Percentiles rank a stretch among this genome's conserved stretches.
These are phyloP conservation scores for Starmerella kuoi DNA, from an alignment of 805 yeast genomes.

Conservation along the genomic window DNA sequence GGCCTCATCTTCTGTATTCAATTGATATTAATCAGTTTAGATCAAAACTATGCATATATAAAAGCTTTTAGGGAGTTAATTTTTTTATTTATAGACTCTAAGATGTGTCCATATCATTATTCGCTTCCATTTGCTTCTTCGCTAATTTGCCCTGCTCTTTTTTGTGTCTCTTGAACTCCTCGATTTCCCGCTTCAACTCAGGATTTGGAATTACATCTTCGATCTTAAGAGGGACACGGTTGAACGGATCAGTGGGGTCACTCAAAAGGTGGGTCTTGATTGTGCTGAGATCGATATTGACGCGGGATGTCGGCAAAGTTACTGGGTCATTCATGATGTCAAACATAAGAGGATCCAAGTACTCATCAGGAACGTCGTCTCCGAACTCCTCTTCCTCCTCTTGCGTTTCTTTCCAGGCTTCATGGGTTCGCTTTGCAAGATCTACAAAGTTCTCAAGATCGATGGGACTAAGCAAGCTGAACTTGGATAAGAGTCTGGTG, in stretches of 20 bases:
- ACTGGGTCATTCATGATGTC: slow-evolving; percentile 95
- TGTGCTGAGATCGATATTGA: slow-evolving; percentile 79
- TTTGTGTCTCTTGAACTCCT: slow-evolving; percentile 42
- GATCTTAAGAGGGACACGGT: slow-evolving; percentile 75
- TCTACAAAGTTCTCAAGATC: slow-evolving; percentile 50
- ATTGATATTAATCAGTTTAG: background rate
- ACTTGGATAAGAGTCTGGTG: slow-evolving; percentile 45
- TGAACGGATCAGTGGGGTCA: slow-evolving; percentile 95
- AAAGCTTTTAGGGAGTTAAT: no score
- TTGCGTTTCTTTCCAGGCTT: slow-evolving; percentile 33
- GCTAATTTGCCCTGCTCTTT: slow-evolving; percentile 15
- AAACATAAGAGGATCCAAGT: slow-evolving; percentile 91
- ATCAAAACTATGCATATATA: background rate
- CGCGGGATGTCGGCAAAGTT: slow-evolving; percentile 73
- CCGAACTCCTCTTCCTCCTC: slow-evolving; percentile 77
- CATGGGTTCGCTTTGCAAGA: slow-evolving; percentile 40
- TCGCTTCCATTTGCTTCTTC: background rate
- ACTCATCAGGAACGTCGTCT: slow-evolving; percentile 94
- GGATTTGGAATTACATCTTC: slow-evolving; percentile 78
- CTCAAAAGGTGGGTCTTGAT: slow-evolving; percentile 86
- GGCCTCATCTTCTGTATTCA: background rate
- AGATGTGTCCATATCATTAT: no score
- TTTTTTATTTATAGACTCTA: no score
- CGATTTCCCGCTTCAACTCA: slow-evolving; percentile 52
- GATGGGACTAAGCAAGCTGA: slow-evolving; percentile 42